These are phyloP conservation scores for Mucor circinelloides DNA, from an alignment of 371 early-diverging fungal genomes.

Conservation along the genomic window DNA sequence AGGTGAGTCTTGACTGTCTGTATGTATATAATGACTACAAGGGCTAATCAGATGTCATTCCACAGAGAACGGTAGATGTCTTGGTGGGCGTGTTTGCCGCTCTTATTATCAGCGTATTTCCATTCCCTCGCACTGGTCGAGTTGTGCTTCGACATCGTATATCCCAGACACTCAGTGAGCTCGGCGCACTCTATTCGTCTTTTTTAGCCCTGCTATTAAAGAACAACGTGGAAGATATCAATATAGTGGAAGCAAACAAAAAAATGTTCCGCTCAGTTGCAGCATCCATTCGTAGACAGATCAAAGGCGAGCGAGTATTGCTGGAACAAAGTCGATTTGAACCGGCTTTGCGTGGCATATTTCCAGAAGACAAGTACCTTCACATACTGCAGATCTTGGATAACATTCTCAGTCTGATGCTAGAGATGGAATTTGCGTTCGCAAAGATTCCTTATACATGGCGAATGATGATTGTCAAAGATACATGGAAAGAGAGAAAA, in stretches of 20 bases:
- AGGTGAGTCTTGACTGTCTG: conserved; percentile 17
- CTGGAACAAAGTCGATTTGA: conserved; percentile 53
- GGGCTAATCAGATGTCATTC: neutral
- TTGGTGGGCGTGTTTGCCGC: conserved; percentile 45
- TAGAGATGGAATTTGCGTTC: conserved; percentile 44
- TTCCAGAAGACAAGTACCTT: conserved; percentile 44
- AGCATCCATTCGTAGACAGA: conserved; percentile 37
- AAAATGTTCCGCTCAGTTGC: conserved; percentile 43
- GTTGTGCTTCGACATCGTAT: conserved; percentile 50
- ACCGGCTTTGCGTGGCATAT: conserved; percentile 50
- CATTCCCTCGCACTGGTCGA: conserved; percentile 43
- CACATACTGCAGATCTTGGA: conserved; percentile 44
- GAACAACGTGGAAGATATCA: conserved; percentile 18
- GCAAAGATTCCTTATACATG: conserved; percentile 35
- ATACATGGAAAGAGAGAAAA: conserved; percentile 50
- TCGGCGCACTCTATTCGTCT: conserved; percentile 42
- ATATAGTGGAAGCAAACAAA: conserved; percentile 16
- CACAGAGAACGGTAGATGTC: conserved; percentile 36
- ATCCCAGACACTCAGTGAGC: conserved; percentile 35
- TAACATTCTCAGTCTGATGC: conserved; percentile 44
- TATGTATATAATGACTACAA: too few relatives aligned
- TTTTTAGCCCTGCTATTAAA: conserved; percentile 43
- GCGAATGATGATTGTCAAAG: conserved; percentile 34
- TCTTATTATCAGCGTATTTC: conserved; percentile 39
- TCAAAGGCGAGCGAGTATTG: conserved; percentile 40